phyloP scores from a whole-genome alignment of 2,329 filamentous ascomycete species.

The Chrysoporthe austroafricana region DNA sequence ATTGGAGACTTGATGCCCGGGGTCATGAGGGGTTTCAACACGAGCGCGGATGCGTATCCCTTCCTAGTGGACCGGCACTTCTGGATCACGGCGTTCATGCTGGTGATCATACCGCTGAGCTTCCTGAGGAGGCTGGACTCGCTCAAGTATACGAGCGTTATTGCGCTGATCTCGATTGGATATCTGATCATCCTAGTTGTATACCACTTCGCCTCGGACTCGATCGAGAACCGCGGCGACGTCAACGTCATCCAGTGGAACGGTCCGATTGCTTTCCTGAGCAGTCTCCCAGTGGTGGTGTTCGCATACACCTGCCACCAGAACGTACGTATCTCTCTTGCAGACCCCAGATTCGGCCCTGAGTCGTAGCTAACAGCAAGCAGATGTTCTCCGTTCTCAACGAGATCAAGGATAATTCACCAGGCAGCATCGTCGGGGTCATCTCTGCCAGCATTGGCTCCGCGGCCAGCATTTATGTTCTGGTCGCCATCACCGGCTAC shows the following conservation, averaged over 20 bases:
- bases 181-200: conserved; percentile 93
- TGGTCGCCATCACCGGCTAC: conserved; percentile 94
- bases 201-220: conserved; percentile 86
- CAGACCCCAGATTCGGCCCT: background rate
- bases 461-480: conserved; percentile 82
- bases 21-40: conserved; percentile 80
- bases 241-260: conserved; percentile 78
- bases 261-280: conserved; percentile 76
- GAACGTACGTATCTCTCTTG: conserved; percentile 64
- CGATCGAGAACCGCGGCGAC: conserved; percentile 71
- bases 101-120: conserved; percentile 91
- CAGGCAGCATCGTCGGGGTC: conserved; percentile 75
- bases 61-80: conserved; percentile 91
- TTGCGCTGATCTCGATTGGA: conserved; percentile 89
- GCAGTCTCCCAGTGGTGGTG: conserved; percentile 90
- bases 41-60: conserved; percentile 62
- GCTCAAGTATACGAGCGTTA: conserved; percentile 92
- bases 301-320: conserved; percentile 99
- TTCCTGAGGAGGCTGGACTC: conserved; percentile 92
- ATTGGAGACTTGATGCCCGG: conserved; percentile 98
- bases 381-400: conserved; percentile 99
- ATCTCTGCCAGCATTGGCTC: conserved; percentile 84
- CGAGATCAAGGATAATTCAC: conserved; percentile 85
- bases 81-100: conserved; percentile 98
- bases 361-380: conserved; percentile 35